Conservation (phyloP, 495 filamentous ascomycete genomes). For the Penicillium coprophilum region DNA sequence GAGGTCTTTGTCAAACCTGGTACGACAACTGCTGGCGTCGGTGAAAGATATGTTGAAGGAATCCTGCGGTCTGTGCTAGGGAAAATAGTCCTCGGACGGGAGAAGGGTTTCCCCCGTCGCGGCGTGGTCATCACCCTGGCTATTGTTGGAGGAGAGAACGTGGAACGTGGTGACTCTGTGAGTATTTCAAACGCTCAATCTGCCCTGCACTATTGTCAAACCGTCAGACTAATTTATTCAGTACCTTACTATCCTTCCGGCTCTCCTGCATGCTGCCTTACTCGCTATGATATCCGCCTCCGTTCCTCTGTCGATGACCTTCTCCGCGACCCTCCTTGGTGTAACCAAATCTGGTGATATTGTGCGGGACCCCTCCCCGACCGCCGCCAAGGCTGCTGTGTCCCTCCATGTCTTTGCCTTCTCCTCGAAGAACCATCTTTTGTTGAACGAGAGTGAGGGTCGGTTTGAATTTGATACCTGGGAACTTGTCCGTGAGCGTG, state of each 20-base stretch:
- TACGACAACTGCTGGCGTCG: slow-evolving; percentile 62
- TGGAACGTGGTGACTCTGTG: slow-evolving; percentile 67
- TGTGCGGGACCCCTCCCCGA: slow-evolving; percentile 54
- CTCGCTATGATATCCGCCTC: slow-evolving; percentile 75
- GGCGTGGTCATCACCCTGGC: slow-evolving; percentile 46
- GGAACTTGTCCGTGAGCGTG: slow-evolving; percentile 67
- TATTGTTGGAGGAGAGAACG: slow-evolving; percentile 54
- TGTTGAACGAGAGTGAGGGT: slow-evolving; percentile 81
- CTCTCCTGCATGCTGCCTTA: slow-evolving; percentile 69
- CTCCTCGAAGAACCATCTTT: slow-evolving; percentile 68
- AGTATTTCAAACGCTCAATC: slow-evolving; percentile 32
- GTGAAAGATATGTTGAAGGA: slow-evolving; percentile 57
- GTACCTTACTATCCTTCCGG: slow-evolving; percentile 73
- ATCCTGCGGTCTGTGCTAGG: slow-evolving; percentile 33
- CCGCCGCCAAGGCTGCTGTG: slow-evolving; percentile 54
- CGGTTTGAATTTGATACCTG: slow-evolving; percentile 73
- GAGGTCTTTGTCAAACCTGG: slow-evolving; percentile 89
- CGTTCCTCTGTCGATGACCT: slow-evolving; percentile 69
- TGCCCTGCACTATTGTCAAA: neutral
- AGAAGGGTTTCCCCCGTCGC: slow-evolving; percentile 39
- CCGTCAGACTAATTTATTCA: slow-evolving; percentile 35
- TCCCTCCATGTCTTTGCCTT: slow-evolving; percentile 80
- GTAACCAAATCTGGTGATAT: slow-evolving; percentile 53
- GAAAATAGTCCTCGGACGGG: slow-evolving; percentile 37
- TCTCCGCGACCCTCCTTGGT: slow-evolving; percentile 62